Conservation (phyloP, 202 grass and related monocot species). For the Panicum hallii region DNA sequence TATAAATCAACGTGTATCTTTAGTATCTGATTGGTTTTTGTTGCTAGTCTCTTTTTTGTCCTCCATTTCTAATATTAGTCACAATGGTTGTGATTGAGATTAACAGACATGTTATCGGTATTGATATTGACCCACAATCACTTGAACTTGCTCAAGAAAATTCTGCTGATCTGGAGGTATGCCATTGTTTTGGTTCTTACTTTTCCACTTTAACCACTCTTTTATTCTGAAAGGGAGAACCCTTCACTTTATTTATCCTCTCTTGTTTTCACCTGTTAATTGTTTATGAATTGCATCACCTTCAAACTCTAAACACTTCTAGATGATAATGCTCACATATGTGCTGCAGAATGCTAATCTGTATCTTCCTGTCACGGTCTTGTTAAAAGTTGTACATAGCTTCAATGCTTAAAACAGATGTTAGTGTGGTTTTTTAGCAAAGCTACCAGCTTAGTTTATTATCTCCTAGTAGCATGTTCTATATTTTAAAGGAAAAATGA, state of each 20-base stretch:
- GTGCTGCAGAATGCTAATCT: not conserved
- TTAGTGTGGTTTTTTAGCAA: slow-evolving; percentile 1
- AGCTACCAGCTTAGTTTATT: not conserved
- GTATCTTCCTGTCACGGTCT: not conserved
- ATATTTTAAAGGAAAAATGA: not conserved
- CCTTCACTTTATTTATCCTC: not conserved
- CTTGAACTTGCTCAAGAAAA: slow-evolving; percentile 91
- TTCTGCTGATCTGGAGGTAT: slow-evolving; percentile 85
- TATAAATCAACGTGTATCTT: not conserved
- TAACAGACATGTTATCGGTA: slow-evolving; percentile 79
- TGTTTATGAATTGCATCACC: not conserved
- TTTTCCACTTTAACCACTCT: slow-evolving; percentile 1
- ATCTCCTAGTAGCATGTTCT: not conserved
- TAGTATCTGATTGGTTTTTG: not conserved
- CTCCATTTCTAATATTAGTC: slow-evolving; percentile 3
- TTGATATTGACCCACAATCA: slow-evolving; percentile 80
- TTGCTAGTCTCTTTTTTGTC: not conserved
- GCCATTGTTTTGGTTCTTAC: not conserved
- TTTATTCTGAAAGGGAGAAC: slow-evolving; percentile 30
- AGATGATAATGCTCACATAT: not conserved
- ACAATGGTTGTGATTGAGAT: slow-evolving; percentile 22
- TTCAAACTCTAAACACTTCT: not conserved
- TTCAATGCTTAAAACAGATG: slow-evolving; percentile 21
- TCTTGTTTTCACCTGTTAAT: slow-evolving; percentile 24
- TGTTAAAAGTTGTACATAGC: not conserved